Base-by-base conservation (phyloP, 164 flowering plant genomes). In the Warburgia ugandensis region DNA sequence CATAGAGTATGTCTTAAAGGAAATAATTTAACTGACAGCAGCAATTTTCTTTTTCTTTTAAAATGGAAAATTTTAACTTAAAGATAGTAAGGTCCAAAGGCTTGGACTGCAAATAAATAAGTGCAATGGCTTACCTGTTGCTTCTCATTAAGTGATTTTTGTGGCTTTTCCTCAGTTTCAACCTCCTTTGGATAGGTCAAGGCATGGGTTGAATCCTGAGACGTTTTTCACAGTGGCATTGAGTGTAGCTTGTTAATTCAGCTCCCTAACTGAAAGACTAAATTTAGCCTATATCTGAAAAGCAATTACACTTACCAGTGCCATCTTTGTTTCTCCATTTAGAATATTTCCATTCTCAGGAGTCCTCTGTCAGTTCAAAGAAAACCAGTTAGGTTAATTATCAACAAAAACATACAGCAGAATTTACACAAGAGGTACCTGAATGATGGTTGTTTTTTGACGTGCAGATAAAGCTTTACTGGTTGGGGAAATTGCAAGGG, bases 141-240 rank as follows among this genome's bases (percentile, higher is more conserved):
- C 73, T 84, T 90, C 54, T 81, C 92, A 73, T 88, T 85, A 16
- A 88, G 85, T 49, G 85, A 85, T 57, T 85, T 88, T 50, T 85
- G 97, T 17, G 91, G 97, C 54, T 70, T 83, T 55, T 83, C 94
- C 68, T 88, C 94, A 42, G 77, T 71, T 58, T 81, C 92, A 40
- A 85, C 77, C 52, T 83, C 91, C 56, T 77, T 72, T 32, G 70
- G 52, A 66, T 55, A 71, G 35, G 79, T 55, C 27, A 73, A 35
- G 45, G 72, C 74, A 60, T 66, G 76, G 46, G 66, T 38, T 58
- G 50, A 59, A 54, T 76, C 94, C 96, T 91, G 70, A 44, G 12
- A 73, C 41, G 63, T 25, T 56, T 48, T 48, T 21, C 0, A 7
- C 10, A 5, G 20, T 25, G 7, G 32, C 16, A 35, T 31, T 9